These are phyloP conservation scores for Penicillium parvum DNA, from an alignment of 495 filamentous ascomycete genomes.

Conservation along the genomic window DNA sequence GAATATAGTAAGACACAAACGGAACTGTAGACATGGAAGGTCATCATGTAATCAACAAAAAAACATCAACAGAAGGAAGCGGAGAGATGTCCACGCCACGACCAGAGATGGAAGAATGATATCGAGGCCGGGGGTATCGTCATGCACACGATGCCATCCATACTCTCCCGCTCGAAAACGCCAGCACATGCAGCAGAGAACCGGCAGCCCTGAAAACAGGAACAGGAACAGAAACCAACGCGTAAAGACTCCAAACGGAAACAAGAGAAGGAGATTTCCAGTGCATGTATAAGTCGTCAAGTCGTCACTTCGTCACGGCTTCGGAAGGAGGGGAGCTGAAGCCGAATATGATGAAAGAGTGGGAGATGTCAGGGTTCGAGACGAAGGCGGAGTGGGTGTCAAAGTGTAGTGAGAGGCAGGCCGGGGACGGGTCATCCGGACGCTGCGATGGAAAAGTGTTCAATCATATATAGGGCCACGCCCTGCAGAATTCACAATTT, in stretches of 20 bases:
- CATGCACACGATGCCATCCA: constrained; percentile 34
- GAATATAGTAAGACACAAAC: constrained; percentile 26
- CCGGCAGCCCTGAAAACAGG: constrained; percentile 14
- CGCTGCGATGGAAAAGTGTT: not conserved
- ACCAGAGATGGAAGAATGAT: constrained; percentile 15
- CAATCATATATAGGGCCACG: not conserved
- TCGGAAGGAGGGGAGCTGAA: too few relatives aligned
- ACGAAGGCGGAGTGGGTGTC: too few relatives aligned
- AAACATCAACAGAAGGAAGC: not conserved
- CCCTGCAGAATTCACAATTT: constrained; percentile 15
- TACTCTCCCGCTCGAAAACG: constrained; percentile 28
- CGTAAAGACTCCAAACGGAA: constrained; percentile 13
- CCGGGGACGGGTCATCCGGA: too few relatives aligned
- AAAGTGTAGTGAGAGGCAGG: too few relatives aligned
- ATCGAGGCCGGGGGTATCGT: constrained; percentile 29
- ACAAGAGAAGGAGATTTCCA: constrained; percentile 11
- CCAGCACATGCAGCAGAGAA: constrained; percentile 33
- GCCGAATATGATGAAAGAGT: too few relatives aligned
- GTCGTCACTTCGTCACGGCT: constrained; percentile 42
- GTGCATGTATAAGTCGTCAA: constrained; percentile 39
- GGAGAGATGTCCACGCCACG: constrained; percentile 19
- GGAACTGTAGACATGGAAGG: constrained; percentile 8
- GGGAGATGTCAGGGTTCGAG: too few relatives aligned
- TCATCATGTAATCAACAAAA: constrained; percentile 6
- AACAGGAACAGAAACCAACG: constrained; percentile 21